Conservation (phyloP, 1,284 basidiomycete genomes). For the Heterobasidion occidentale region DNA sequence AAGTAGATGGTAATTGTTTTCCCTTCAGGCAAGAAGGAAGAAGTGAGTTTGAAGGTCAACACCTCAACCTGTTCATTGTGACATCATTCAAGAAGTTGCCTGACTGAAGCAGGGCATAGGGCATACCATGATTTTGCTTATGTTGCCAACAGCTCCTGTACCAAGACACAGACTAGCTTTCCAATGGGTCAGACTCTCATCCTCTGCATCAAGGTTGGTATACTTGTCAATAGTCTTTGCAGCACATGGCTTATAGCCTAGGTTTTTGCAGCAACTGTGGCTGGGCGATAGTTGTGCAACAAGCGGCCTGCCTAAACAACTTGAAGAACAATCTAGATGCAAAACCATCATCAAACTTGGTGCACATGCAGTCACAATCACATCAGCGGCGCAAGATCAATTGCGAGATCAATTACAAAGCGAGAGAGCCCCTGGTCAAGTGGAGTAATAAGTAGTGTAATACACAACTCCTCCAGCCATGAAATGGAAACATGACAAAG, state of each 20-base stretch:
- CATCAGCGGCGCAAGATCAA: no score
- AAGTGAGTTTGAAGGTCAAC: slow-evolving; percentile 59
- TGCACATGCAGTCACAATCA: no score
- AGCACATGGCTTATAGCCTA: slow-evolving; percentile 68
- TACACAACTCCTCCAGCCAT: no score
- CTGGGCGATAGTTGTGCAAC: no score
- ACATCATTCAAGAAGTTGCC: not conserved
- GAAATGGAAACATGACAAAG: no score
- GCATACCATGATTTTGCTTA: slow-evolving; percentile 54
- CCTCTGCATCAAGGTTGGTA: slow-evolving; percentile 71
- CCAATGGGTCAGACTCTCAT: slow-evolving; percentile 84
- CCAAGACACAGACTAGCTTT: slow-evolving; percentile 85
- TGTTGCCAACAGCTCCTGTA: slow-evolving; percentile 31
- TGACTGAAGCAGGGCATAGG: not conserved
- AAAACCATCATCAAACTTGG: no score
- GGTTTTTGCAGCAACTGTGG: not conserved
- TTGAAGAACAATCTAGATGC: no score
- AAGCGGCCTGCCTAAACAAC: no score
- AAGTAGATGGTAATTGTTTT: slow-evolving; percentile 56
- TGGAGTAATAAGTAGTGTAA: no score
- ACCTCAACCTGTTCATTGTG: slow-evolving; percentile 50
- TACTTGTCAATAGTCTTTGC: slow-evolving; percentile 67
- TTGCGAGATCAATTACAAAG: no score
- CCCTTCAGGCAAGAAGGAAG: slow-evolving; percentile 56
- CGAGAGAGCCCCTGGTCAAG: no score